A percentile compares a stretch with the other conserved stretches of the same genome.
Evolutionary conservation across 2,329 filamentous ascomycete species (phyloP).

Genomic region (Paraconiothyrium brasiliense): DNA sequence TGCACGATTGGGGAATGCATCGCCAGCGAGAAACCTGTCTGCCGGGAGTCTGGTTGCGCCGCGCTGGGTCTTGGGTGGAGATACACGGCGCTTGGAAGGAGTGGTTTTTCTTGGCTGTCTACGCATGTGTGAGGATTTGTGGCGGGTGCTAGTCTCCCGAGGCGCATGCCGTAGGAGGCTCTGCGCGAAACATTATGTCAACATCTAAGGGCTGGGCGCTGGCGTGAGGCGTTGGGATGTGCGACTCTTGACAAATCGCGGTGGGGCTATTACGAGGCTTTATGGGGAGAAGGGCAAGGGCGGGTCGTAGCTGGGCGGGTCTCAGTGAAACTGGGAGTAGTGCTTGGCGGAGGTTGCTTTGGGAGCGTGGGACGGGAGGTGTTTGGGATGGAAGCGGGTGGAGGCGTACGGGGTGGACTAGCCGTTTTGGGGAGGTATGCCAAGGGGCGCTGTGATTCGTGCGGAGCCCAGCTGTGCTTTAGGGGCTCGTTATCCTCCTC

Average conservation of each 20-base stretch:
- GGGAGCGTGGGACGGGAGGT: conserved; percentile 10
- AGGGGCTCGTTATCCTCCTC: background rate
- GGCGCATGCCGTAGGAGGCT: background rate
- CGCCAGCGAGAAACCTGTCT: background rate
- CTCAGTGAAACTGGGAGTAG: background rate
- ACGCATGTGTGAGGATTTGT: conserved; percentile 4
- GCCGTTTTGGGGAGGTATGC: conserved; percentile 16
- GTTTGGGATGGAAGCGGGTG: conserved; percentile 12
- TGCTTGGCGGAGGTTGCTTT: background rate
- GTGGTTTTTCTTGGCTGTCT: background rate
- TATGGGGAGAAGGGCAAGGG: too few relatives aligned
- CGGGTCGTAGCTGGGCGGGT: background rate
- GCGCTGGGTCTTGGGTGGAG: background rate
- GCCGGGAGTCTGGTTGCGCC: background rate
- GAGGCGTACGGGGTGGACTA: background rate
- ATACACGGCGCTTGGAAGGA: background rate
- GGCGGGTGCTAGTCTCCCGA: background rate
- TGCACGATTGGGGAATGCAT: background rate
- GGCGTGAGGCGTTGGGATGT: background rate
- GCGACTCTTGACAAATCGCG: background rate
- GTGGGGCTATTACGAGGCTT: background rate
- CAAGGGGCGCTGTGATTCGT: conserved; percentile 21
- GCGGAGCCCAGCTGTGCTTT: background rate
- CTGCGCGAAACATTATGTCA: background rate
- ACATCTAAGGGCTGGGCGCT: background rate